Base-by-base conservation (phyloP, 148 eudicot species). In the Salicornia ramosissima region DNA sequence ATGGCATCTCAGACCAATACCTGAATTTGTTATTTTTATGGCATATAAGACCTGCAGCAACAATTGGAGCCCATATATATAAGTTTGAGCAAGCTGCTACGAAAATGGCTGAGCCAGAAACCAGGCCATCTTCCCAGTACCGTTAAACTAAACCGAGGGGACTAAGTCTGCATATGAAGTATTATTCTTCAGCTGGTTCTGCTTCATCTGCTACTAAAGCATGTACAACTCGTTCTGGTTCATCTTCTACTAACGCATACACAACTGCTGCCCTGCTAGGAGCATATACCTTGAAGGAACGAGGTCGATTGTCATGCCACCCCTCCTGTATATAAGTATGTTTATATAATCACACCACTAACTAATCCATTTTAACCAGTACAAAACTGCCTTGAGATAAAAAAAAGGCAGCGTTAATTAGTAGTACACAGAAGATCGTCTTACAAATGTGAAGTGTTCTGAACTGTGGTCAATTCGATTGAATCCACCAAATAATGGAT, bases 191-290 rank as follows among this genome's bases (percentile, higher is more conserved):
- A 9, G 45, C 75, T 61, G 54, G n/a, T 67, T 65, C 69, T 2
- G 22, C 55, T 22, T 65, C 72, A 61, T 51, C 40, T 62, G 36
- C 42, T 33, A 59, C 64, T 59, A 19, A 21, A 57, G 62, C 62
- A 13, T 57, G 1, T 9, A 11, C 5, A 19, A 10, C 26, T n/a
- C 64, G 65, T 50, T 70, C 58, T 12, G 50, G 67, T 57, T 79
- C 85, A 68, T 81, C 80, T 36, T 83, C 78, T 45, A 69, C 83
- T 43, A 84, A 75, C 21, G 87, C 90, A 67, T 90, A 93, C 33
- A 93, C 98, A 36, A 87, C 90, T 66, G 88, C 96, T 58, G 98
- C 83, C 77, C 98, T 85, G 52, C 80, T 82, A 70, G 98, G 97
- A 46, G 92, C 81, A 65, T 93, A 93, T 22, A 93, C 82, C 77